Conservation (phyloP, 177 flowering plant genomes). For the Telopea speciosissima region DNA sequence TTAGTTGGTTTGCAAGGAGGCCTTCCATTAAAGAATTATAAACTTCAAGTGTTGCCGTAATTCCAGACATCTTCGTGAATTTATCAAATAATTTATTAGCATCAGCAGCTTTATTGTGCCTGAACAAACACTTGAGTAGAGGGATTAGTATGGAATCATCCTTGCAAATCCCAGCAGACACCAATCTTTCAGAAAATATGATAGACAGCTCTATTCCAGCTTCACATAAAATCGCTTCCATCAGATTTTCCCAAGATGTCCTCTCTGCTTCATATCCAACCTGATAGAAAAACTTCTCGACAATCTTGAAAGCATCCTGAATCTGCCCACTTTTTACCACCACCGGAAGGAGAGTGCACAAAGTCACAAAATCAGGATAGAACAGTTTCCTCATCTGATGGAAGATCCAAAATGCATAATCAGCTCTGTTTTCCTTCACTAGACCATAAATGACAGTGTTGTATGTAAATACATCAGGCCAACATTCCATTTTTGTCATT, state of each 20-base stretch:
- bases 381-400: constrained; percentile 74
- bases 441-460: constrained; percentile 81
- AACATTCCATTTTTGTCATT: constrained; percentile 49
- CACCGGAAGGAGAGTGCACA: constrained; percentile 72
- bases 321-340: constrained; percentile 48
- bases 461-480: constrained; percentile 74
- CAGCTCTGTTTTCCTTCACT: constrained; percentile 41
- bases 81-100: constrained; percentile 47
- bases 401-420: constrained; percentile 71
- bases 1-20: constrained; percentile 41
- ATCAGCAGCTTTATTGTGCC: constrained; percentile 36
- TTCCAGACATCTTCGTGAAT: constrained; percentile 43
- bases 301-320: constrained; percentile 55
- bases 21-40: constrained; percentile 62
- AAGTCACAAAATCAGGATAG: constrained; percentile 60
- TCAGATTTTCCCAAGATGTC: constrained; percentile 59
- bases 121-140: constrained; percentile 45
- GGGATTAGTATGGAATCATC: constrained; percentile 54
- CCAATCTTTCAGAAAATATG: constrained; percentile 49
- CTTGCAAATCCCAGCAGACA: constrained; percentile 34
- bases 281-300: constrained; percentile 30
- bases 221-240: constrained; percentile 49
- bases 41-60: constrained; percentile 37
- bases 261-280: constrained; percentile 18
- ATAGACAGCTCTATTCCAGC: constrained; percentile 43